phyloP scores from a whole-genome alignment of 768 basidiomycete species.

The Punctularia strigosozonata region DNA sequence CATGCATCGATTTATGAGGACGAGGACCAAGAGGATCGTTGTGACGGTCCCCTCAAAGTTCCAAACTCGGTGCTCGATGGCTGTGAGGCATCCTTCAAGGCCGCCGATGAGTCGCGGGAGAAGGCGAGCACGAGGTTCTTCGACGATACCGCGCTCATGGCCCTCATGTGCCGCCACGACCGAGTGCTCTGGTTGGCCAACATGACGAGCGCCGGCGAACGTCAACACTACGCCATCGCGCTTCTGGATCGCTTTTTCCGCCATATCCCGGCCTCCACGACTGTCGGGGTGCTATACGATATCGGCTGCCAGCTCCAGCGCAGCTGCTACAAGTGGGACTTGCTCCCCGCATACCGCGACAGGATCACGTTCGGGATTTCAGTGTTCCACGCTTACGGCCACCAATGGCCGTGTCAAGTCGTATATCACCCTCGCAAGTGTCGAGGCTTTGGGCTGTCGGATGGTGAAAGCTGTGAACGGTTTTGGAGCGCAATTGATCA shows the following conservation, averaged over 20 bases:
- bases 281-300: slow-evolving; percentile 17
- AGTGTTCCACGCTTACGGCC: slow-evolving; percentile 24
- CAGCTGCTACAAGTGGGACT: slow-evolving; percentile 12
- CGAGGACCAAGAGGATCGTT: background rate
- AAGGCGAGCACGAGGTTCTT: slow-evolving; percentile 16
- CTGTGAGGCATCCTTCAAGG: slow-evolving; percentile 20
- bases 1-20: too few relatives aligned
- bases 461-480: slow-evolving; percentile 24
- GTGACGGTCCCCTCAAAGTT: slow-evolving; percentile 8
- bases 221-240: slow-evolving; percentile 25
- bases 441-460: slow-evolving; percentile 19
- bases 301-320: slow-evolving; percentile 24
- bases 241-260: slow-evolving; percentile 19
- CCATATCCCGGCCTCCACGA: slow-evolving; percentile 18
- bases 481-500: slow-evolving; percentile 18
- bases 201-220: slow-evolving; percentile 25
- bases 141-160: slow-evolving; percentile 25
- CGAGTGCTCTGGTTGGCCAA: slow-evolving; percentile 25
- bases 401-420: slow-evolving; percentile 24
- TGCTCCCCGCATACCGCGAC: slow-evolving; percentile 1
- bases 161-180: slow-evolving; percentile 25
- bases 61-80: slow-evolving; percentile 23
- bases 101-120: slow-evolving; percentile 20
- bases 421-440: slow-evolving; percentile 20
- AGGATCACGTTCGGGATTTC: slow-evolving; percentile 15